Evolutionary conservation across 2,329 filamentous ascomycete species (phyloP).

Genomic region (Claviceps sp.): DNA sequence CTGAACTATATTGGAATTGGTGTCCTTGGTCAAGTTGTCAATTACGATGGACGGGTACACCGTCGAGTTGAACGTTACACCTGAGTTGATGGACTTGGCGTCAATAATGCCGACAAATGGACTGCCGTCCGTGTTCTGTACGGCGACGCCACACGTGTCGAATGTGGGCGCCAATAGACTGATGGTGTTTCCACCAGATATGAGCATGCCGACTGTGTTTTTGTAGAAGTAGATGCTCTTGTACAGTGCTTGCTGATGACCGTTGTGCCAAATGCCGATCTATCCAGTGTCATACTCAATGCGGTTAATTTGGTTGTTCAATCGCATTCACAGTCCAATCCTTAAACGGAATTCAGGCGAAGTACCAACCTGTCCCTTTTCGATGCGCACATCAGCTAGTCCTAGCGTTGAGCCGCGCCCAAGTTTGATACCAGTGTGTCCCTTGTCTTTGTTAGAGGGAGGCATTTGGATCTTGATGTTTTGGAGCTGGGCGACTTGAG

Average conservation of each 20-base stretch:
- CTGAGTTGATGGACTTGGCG: conserved; percentile 26
- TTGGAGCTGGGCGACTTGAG: conserved; percentile 27
- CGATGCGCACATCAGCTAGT: conserved; percentile 27
- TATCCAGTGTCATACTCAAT: conserved; percentile 12
- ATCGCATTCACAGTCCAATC: too few relatives aligned
- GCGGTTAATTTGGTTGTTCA: background rate
- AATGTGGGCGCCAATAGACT: conserved; percentile 26
- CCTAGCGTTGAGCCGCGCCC: conserved; percentile 27
- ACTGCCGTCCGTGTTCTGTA: conserved; percentile 22
- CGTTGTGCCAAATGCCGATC: conserved; percentile 29
- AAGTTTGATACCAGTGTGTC: conserved; percentile 28
- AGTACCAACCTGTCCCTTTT: conserved; percentile 15
- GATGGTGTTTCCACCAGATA: conserved; percentile 23
- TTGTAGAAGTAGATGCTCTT: conserved; percentile 30
- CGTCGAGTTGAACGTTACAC: conserved; percentile 24
- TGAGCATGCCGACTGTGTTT: conserved; percentile 23
- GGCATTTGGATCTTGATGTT: conserved; percentile 30
- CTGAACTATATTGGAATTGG: conserved; percentile 21
- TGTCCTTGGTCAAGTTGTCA: conserved; percentile 29
- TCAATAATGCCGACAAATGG: conserved; percentile 29
- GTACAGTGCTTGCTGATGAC: conserved; percentile 29
- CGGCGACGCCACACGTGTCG: conserved; percentile 23
- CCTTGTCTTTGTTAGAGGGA: conserved; percentile 18
- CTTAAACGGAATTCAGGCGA: background rate
- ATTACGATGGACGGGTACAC: conserved; percentile 28